phyloP scores from a whole-genome alignment of 176 grass and related monocot genomes.

The Pontederia crassipes region DNA sequence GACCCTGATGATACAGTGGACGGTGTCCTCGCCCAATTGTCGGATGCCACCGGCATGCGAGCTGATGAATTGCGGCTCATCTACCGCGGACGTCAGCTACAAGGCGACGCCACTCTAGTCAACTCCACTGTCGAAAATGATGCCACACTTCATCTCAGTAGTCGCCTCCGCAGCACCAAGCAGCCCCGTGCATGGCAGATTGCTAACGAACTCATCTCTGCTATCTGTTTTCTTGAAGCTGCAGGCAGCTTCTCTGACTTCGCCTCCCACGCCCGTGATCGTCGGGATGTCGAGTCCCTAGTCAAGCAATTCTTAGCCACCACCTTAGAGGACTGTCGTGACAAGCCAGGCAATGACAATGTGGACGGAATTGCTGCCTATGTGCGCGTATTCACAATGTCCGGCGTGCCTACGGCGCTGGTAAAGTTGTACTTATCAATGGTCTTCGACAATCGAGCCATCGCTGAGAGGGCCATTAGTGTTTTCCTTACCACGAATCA shows the following conservation, averaged over 20 bases:
- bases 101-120: slow-evolving; percentile 43
- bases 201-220: slow-evolving; percentile 50
- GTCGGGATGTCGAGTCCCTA: slow-evolving; percentile 31
- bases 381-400: slow-evolving; percentile 55
- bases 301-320: slow-evolving; percentile 55
- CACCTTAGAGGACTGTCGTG: slow-evolving; percentile 6
- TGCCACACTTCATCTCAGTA: slow-evolving; percentile 48
- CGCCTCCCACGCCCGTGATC: background rate
- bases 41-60: slow-evolving; percentile 13
- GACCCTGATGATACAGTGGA: slow-evolving; percentile 39
- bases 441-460: background rate
- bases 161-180: slow-evolving; percentile 67
- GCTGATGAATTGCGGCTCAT: slow-evolving; percentile 52
- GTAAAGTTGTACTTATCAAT: slow-evolving; percentile 64
- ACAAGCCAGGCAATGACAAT: too few relatives aligned
- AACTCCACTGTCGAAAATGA: slow-evolving; percentile 35
- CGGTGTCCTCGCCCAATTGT: slow-evolving; percentile 33
- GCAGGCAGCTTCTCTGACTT: background rate
- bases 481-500: slow-evolving; percentile 32
- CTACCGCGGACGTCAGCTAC: slow-evolving; percentile 64
- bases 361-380: slow-evolving; percentile 24
- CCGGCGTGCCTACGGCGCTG: slow-evolving; percentile 44
- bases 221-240: background rate
- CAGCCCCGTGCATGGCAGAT: slow-evolving; percentile 71
- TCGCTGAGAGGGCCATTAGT: slow-evolving; percentile 47